Conservation (phyloP, 768 basidiomycete species). For the Coprinopsis sp. region DNA sequence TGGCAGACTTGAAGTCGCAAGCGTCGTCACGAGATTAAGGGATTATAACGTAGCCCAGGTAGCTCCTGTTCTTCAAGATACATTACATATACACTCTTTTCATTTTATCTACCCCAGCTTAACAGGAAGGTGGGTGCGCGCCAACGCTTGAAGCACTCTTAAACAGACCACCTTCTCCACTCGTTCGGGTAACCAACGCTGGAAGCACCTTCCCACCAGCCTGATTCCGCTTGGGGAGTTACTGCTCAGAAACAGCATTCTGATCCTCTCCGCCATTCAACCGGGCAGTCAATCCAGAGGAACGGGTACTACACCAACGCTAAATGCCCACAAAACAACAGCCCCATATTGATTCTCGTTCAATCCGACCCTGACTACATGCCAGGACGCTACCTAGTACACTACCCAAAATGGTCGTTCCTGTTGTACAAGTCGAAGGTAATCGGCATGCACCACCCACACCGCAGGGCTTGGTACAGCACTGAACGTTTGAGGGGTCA, state of each 20-base stretch:
- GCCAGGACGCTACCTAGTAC: conserved; percentile 22
- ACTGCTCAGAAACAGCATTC: conserved; percentile 27
- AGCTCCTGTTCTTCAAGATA: no score
- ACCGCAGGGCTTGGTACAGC: conserved; percentile 26
- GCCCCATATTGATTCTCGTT: no score
- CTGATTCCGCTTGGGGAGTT: conserved; percentile 27
- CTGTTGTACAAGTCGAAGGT: conserved; percentile 18
- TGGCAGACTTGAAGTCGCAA: no score
- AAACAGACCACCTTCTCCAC: conserved; percentile 27
- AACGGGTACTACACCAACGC: conserved; percentile 20
- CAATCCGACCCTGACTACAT: conserved; percentile 18
- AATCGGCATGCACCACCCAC: conserved; percentile 24
- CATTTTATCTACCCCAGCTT: no score
- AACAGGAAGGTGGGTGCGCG: no score
- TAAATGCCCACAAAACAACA: conserved; percentile 27
- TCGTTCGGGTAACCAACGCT: conserved; percentile 23
- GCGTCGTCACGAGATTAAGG: no score
- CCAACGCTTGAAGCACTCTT: conserved; percentile 24
- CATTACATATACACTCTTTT: no score
- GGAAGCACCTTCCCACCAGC: conserved; percentile 23
- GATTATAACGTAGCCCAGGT: no score
- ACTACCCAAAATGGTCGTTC: conserved; percentile 20
- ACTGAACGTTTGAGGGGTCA: conserved; percentile 22
- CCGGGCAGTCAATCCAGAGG: conserved; percentile 23
- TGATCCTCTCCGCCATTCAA: conserved; percentile 27